Conservation (phyloP, 768 basidiomycete genomes). For the Rhizopogon rudus region DNA sequence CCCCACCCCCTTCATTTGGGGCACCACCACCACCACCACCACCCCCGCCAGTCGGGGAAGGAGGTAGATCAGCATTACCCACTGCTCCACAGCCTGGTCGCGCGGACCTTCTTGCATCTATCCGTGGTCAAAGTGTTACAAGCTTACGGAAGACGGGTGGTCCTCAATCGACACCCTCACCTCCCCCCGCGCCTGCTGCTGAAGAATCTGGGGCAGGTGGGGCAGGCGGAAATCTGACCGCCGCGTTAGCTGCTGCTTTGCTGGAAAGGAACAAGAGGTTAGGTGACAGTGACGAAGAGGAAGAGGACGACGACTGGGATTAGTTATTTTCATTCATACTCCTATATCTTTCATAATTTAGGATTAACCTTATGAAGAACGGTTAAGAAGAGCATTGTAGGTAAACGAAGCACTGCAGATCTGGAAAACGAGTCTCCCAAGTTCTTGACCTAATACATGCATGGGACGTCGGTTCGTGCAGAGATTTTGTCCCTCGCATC, state of each 20-base stretch:
- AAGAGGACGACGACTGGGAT: conserved; percentile 67
- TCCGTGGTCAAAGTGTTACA: conserved; percentile 76
- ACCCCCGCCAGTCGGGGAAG: conserved; percentile 28
- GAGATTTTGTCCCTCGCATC: too few relatives aligned
- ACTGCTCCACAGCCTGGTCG: conserved; percentile 59
- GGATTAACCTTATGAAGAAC: conserved; percentile 5
- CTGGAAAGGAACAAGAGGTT: conserved; percentile 81
- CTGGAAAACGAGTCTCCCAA: not conserved
- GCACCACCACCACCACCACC: too few relatives aligned
- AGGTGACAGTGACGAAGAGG: conserved; percentile 81
- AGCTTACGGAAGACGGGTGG: conserved; percentile 52
- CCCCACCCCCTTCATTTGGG: too few relatives aligned
- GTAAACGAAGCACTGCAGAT: not conserved
- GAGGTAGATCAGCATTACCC: conserved; percentile 22
- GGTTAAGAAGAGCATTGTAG: not conserved
- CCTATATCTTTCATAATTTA: conserved; percentile 5
- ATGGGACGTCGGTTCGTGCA: too few relatives aligned
- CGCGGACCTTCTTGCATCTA: conserved; percentile 66
- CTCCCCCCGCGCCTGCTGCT: conserved; percentile 26
- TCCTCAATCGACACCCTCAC: conserved; percentile 28
- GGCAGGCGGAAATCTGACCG: conserved; percentile 72
- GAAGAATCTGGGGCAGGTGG: conserved; percentile 29
- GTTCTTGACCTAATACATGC: not conserved
- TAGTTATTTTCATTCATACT: conserved; percentile 10
- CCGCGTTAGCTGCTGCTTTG: conserved; percentile 80